Base-by-base conservation (phyloP, 495 filamentous ascomycete species). In the Aspergillus baeticus region DNA sequence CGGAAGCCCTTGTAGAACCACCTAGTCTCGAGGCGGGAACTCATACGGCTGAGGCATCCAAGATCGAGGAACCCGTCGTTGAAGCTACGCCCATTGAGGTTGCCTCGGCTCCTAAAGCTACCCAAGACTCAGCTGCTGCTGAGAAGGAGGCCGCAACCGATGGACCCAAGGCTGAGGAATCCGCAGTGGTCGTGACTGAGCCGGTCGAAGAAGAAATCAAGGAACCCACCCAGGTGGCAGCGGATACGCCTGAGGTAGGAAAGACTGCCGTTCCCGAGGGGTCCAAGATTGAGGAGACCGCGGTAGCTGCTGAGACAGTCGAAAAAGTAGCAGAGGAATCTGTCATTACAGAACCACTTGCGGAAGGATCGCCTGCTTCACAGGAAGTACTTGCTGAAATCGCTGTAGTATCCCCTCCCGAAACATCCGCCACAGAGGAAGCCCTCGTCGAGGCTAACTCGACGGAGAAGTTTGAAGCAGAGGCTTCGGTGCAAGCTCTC, bases 311-410 rank as follows among this genome's bases (percentile, higher is more conserved):
- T 18, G 53, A 60, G 29, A 35, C 37, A 18, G 26, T 48, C 20
- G 41, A 58, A 18, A 29, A 57, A 36, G 2, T 37, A 14, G 26
- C 20, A 22, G 41, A 17, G 20, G 53, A 58, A 34, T 7, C 54
- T 35, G 43, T 11, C 26, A 8, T 29, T 21, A 46, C 55, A 38
- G 57, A 49, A 33, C 50, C 50, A 8, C 57, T 15, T 11, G 42
- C 51, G 33, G 55, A 61, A 47, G 41, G 54, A 11, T 23, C 48
- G 5, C 42, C 47, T 34, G 61, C 61, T 23, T 57, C 53, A 17
- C 51, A 55, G 26, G 42, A 54, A 35, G 21, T 36, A 8, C 17
- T 8, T 13, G 42, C 22, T 14, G 10, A 21, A 26, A 5, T 21
- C 20, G 55, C 35, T 20, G 58, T 61, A 50, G 47, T n/a, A n/a